phyloP scores from a whole-genome alignment of 2,329 filamentous ascomycete genomes.

The Amauroascus niger region DNA sequence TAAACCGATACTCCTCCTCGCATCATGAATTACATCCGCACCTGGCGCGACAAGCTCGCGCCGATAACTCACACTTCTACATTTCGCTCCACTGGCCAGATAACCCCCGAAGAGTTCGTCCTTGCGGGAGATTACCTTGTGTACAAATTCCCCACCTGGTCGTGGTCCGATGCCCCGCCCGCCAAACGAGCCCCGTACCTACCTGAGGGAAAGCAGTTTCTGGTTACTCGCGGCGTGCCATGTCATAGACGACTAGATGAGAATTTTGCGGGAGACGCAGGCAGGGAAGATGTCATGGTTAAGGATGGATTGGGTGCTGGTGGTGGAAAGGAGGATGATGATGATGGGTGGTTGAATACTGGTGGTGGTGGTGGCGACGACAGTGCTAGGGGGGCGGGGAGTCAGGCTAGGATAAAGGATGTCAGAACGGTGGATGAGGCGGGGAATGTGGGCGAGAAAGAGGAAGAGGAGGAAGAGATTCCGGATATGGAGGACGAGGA shows the following conservation, averaged over 20 bases:
- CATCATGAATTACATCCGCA: constrained; percentile 79
- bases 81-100: constrained; percentile 86
- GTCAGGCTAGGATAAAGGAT: constrained; percentile 66
- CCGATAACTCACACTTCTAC: constrained; percentile 84
- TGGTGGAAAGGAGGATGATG: constrained; percentile 37
- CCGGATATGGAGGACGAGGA: constrained; percentile 98
- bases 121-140: constrained; percentile 94
- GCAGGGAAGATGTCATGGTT: constrained; percentile 77
- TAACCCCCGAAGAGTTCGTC: constrained; percentile 94
- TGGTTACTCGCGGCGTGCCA: constrained; percentile 88
- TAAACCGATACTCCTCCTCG: background rate
- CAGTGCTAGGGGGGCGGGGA: constrained; percentile 46
- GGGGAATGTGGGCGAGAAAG: constrained; percentile 70
- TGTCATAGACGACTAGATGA: constrained; percentile 87
- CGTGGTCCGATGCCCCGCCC: constrained; percentile 81
- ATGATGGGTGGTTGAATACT: constrained; percentile 80
- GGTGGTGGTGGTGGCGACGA: constrained; percentile 57
- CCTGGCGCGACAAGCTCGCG: constrained; percentile 81
- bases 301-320: constrained; percentile 57
- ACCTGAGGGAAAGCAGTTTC: constrained; percentile 83
- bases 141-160: constrained; percentile 98
- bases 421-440: constrained; percentile 83
- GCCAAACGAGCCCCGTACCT: constrained; percentile 71
- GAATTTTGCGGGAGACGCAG: constrained; percentile 81
- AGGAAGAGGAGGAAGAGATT: constrained; percentile 67